These are phyloP conservation scores for Leishmania gerbilli DNA, from an alignment of 208 protist genomes.

Conservation along the genomic window DNA sequence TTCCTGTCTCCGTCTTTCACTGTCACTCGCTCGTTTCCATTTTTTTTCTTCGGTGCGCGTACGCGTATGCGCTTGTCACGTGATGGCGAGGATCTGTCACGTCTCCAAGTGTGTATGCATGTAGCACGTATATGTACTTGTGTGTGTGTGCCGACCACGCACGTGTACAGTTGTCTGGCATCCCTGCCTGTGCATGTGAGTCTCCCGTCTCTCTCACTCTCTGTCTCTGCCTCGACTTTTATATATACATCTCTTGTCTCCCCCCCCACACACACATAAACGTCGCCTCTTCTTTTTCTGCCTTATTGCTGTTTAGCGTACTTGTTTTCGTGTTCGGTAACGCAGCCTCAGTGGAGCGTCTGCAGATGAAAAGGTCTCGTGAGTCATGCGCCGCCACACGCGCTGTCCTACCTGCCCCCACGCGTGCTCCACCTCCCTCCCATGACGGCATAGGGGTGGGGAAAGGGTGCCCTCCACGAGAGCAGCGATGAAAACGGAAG, in stretches of 20 bases:
- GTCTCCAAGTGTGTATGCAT: neutral
- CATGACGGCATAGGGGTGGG: neutral
- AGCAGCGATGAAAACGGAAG: neutral
- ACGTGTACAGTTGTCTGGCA: neutral
- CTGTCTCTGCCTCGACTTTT: neutral
- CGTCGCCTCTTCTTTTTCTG: neutral
- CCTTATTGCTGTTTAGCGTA: neutral
- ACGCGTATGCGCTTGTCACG: neutral
- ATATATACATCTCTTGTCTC: too few species aligned
- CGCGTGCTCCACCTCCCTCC: neutral
- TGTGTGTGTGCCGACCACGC: neutral
- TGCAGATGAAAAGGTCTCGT: neutral
- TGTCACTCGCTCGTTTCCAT: neutral
- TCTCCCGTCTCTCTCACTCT: neutral
- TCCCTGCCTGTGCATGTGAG: neutral
- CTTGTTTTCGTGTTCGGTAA: neutral
- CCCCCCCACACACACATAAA: neutral
- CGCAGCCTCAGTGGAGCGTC: neutral
- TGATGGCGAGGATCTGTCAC: neutral
- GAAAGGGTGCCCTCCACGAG: neutral
- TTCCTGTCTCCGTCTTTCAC: neutral
- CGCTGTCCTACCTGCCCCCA: neutral
- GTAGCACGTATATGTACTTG: neutral
- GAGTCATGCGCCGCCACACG: neutral
- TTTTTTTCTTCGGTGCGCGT: neutral